phyloP scores from a whole-genome alignment of 148 eudicot species.

The Vaccinium macrocarpon region DNA sequence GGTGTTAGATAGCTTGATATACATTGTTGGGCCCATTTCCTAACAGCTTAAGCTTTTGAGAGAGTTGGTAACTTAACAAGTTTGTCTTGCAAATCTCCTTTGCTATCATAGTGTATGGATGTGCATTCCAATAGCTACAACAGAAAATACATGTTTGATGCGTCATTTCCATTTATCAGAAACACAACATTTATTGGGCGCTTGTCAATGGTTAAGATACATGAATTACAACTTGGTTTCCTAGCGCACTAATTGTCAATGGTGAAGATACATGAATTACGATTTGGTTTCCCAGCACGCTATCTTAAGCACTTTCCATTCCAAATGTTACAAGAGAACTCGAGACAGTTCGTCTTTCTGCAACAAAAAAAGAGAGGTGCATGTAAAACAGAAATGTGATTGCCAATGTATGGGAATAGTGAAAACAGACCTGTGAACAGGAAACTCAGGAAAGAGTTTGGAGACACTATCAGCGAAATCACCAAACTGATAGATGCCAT shows the following conservation, averaged over 20 bases:
- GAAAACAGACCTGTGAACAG: conserved; percentile 60
- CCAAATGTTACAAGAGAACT: not conserved
- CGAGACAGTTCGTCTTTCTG: not conserved
- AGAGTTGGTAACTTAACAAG: not conserved
- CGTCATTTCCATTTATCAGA: not conserved
- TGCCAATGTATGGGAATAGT: not conserved
- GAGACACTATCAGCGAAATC: conserved; percentile 72
- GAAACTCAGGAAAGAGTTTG: conserved; percentile 69
- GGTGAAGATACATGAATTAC: not conserved
- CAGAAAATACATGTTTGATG: not conserved
- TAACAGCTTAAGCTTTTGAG: no score
- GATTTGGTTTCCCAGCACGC: no score
- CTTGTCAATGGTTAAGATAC: not conserved
- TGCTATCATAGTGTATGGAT: not conserved
- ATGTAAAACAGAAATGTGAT: not conserved
- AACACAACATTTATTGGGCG: not conserved
- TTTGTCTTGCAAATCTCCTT: not conserved
- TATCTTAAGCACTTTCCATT: not conserved
- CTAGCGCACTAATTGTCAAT: not conserved
- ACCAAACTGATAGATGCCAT: conserved; percentile 81
- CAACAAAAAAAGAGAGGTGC: not conserved
- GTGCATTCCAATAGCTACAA: conserved; percentile 7
- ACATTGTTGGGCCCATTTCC: no score
- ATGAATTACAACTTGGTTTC: not conserved
- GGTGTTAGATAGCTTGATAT: no score